phyloP scores from a whole-genome alignment of 164 flowering plant genomes.

The Magnolia sinica region DNA sequence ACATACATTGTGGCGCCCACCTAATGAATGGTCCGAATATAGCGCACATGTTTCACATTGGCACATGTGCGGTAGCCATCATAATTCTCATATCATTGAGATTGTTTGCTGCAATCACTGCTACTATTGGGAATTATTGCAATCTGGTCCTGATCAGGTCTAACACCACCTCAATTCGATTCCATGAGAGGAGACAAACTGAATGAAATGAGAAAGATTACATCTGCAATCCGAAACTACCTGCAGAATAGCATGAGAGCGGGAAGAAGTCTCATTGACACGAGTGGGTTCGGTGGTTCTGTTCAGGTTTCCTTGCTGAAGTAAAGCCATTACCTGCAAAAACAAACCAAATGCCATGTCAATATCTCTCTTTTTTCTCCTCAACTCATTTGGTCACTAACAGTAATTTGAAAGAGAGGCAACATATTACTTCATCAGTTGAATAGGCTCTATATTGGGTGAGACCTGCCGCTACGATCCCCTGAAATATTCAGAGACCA shows the following conservation, averaged over 20 bases:
- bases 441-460: constrained; percentile 92
- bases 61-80: too few relatives aligned
- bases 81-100: not conserved
- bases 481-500: constrained; percentile 38
- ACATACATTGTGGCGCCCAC: too few relatives aligned
- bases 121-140: not conserved
- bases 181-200: not conserved
- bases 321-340: constrained; percentile 83
- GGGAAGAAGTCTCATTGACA: constrained; percentile 87
- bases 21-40: too few relatives aligned
- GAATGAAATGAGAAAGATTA: not conserved
- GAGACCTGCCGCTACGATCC: constrained; percentile 85
- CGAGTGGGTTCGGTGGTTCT: constrained; percentile 96
- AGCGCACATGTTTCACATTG: too few relatives aligned
- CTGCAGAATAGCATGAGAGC: constrained; percentile 97
- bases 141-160: too few relatives aligned
- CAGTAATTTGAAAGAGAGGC: not conserved
- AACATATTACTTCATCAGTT: constrained; percentile 65
- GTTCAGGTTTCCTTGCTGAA: constrained; percentile 80
- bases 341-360: constrained; percentile 4
- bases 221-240: constrained; percentile 25
- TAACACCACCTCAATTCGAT: too few relatives aligned
- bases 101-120: not conserved
- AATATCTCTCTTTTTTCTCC: not conserved
- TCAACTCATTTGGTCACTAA: not conserved